phyloP scores from a whole-genome alignment of 2,329 filamentous ascomycete species.

The Sporothrix phasma region DNA sequence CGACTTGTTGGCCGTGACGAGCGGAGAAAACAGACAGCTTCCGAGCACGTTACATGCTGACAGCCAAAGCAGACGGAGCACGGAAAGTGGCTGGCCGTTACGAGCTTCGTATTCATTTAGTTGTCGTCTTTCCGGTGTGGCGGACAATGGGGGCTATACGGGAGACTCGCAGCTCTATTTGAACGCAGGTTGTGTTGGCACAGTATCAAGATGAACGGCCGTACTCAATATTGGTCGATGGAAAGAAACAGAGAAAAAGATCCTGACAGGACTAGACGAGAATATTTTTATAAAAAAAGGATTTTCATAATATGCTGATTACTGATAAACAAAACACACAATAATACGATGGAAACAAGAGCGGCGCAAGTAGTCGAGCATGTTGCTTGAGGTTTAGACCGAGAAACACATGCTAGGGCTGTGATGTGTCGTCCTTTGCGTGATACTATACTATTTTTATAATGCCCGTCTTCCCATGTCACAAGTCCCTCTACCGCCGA shows the following conservation, averaged over 20 bases:
- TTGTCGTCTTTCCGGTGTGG: not conserved
- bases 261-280: too few relatives aligned
- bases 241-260: too few relatives aligned
- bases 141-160: too few relatives aligned
- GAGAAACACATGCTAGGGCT: not conserved
- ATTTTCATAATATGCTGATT: too few relatives aligned
- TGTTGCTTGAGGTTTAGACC: not conserved
- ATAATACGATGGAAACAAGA: not conserved
- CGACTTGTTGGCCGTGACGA: not conserved
- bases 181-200: too few relatives aligned
- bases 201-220: too few relatives aligned
- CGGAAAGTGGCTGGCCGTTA: not conserved
- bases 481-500: too few relatives aligned
- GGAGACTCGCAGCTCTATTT: too few relatives aligned
- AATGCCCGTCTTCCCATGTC: too few relatives aligned
- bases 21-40: not conserved
- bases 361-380: too few relatives aligned
- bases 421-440: not conserved
- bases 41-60: not conserved
- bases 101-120: not conserved
- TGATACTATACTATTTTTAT: not conserved
- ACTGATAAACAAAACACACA: not conserved
- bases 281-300: too few relatives aligned
- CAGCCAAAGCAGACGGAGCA: not conserved
- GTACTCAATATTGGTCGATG: too few relatives aligned